Evolutionary conservation across 2,329 filamentous ascomycete genomes (phyloP).

Genomic region (Geosmithia flava): DNA sequence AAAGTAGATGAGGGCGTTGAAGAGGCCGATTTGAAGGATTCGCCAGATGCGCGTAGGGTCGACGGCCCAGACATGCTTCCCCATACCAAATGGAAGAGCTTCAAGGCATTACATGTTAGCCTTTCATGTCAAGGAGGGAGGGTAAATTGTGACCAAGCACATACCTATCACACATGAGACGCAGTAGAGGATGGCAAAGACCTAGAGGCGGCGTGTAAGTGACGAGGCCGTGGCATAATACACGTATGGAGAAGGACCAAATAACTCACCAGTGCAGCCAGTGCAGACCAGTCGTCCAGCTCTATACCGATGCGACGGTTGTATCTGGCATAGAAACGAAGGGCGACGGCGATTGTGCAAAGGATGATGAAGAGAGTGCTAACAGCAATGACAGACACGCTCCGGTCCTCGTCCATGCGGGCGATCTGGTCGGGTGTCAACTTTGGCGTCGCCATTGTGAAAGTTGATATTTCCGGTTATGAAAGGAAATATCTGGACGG

Average conservation of each 20-base stretch:
- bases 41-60: background rate
- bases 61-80: background rate
- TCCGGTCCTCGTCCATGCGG: background rate
- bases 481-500: background rate
- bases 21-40: background rate
- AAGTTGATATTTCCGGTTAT: background rate
- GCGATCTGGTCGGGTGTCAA: background rate
- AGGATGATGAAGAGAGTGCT: background rate
- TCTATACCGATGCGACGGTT: background rate
- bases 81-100: background rate
- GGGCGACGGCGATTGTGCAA: background rate
- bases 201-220: background rate
- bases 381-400: background rate
- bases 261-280: background rate
- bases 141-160: background rate
- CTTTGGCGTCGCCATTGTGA: background rate
- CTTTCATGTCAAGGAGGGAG: background rate
- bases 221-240: background rate
- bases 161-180: background rate
- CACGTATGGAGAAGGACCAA: background rate
- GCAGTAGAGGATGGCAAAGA: background rate
- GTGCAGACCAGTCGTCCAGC: background rate
- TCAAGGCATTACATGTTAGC: background rate
- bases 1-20: background rate
- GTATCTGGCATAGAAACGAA: background rate